These are phyloP conservation scores for Aschersonia sp. DNA, from an alignment of 2,329 filamentous ascomycete genomes.

Conservation along the genomic window DNA sequence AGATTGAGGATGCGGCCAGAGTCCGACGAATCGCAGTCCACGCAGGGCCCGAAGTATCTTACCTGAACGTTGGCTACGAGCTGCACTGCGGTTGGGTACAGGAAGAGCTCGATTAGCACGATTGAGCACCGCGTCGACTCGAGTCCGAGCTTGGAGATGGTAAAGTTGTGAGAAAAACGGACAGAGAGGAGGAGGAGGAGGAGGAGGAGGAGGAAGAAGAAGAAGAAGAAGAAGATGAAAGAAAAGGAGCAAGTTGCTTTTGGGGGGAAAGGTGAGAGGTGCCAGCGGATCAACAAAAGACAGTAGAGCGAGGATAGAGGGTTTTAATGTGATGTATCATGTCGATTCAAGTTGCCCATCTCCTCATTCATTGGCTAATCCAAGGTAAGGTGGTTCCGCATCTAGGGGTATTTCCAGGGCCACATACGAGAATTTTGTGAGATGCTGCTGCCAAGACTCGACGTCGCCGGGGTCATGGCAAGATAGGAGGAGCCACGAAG, in stretches of 20 bases:
- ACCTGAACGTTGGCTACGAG: constrained; percentile 3
- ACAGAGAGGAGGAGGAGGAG: too few relatives aligned
- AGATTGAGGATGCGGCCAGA: not conserved
- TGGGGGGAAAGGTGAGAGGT: not conserved
- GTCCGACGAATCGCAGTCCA: constrained; percentile 1
- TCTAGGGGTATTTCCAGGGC: not conserved
- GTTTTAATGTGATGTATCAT: not conserved
- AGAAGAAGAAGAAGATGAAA: too few relatives aligned
- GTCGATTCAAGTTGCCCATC: not conserved
- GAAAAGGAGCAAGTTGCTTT: not conserved
- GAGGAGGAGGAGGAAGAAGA: too few relatives aligned
- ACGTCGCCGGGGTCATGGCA: not conserved
- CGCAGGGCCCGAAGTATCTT: not conserved
- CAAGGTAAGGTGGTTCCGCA: not conserved
- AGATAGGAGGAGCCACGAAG: not conserved
- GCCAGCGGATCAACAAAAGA: not conserved
- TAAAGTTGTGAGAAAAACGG: not conserved
- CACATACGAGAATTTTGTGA: not conserved
- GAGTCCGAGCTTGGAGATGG: not conserved
- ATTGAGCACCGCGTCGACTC: not conserved
- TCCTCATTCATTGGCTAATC: not conserved
- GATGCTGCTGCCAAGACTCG: not conserved
- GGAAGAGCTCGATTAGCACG: constrained; percentile 1
- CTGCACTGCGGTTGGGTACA: constrained; percentile 2
- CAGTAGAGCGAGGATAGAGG: not conserved